A percentile compares a stretch with the other conserved stretches of the same genome.
Conservation (phyloP, 441 rosid genomes). For the Raphanus hybrid region DNA sequence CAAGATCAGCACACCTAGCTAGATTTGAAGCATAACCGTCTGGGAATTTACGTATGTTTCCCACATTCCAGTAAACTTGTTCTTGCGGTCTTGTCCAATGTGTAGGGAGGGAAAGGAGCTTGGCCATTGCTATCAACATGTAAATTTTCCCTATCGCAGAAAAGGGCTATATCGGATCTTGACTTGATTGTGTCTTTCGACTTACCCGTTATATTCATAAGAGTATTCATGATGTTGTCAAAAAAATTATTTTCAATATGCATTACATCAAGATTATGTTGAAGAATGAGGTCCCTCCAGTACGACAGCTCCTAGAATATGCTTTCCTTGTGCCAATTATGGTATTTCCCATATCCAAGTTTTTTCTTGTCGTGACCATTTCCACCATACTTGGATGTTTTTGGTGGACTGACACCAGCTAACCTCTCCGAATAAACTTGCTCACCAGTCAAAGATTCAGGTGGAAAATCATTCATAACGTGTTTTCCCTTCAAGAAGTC, state of each 20-base stretch:
- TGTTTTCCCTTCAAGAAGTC: background rate
- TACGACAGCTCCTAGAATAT: background rate
- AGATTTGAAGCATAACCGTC: background rate
- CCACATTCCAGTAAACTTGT: background rate
- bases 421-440: background rate
- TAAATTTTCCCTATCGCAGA: background rate
- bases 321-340: background rate
- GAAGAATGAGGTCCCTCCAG: background rate
- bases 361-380: background rate
- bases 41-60: background rate
- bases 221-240: background rate
- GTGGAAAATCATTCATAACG: background rate
- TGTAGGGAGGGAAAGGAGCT: background rate
- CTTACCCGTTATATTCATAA: background rate
- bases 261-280: background rate
- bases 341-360: background rate
- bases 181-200: background rate
- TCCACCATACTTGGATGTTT: background rate
- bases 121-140: background rate
- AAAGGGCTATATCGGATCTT: background rate
- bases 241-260: background rate
- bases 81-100: background rate
- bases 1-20: background rate
- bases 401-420: background rate
- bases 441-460: background rate